Evolutionary conservation across 371 early-diverging fungal genomes (phyloP).

Genomic region (Phascolomyces articulosus): DNA sequence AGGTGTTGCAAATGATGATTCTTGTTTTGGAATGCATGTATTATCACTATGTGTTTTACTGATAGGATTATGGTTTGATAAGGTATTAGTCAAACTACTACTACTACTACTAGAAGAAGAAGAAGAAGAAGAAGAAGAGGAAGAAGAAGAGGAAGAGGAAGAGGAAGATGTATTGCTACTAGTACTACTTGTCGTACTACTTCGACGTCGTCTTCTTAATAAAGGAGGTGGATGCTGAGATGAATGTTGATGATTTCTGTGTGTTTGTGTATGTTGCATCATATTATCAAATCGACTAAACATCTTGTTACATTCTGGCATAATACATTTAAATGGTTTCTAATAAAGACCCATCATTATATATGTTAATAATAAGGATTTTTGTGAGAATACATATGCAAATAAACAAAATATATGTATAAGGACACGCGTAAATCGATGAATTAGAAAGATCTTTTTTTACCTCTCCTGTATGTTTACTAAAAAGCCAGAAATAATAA

Average conservation of each 20-base stretch:
- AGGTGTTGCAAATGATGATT: not conserved
- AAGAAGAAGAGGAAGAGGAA: too few species aligned
- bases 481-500: slow-evolving; percentile 19
- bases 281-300: slow-evolving; percentile 68
- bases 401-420: too few species aligned
- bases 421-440: not conserved
- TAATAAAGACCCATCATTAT: not conserved
- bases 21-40: too few species aligned
- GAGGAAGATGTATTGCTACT: not conserved
- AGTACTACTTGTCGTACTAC: not conserved
- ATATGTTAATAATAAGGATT: not conserved
- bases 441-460: too few species aligned
- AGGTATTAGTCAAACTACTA: too few species aligned
- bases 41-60: not conserved
- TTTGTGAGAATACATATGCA: not conserved
- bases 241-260: slow-evolving; percentile 25
- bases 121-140: too few species aligned
- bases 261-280: slow-evolving; percentile 69
- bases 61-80: too few species aligned
- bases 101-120: not conserved
- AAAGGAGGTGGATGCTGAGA: slow-evolving; percentile 4
- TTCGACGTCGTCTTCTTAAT: slow-evolving; percentile 10
- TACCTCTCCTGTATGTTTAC: slow-evolving; percentile 66
- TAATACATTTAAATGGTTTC: slow-evolving; percentile 63
- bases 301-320: slow-evolving; percentile 53